Evolutionary conservation across 192 early-diverging fungal genomes (phyloP), one percentile per base, ranked within the genome.

Genomic region (Umbelopsis sp.): DNA sequence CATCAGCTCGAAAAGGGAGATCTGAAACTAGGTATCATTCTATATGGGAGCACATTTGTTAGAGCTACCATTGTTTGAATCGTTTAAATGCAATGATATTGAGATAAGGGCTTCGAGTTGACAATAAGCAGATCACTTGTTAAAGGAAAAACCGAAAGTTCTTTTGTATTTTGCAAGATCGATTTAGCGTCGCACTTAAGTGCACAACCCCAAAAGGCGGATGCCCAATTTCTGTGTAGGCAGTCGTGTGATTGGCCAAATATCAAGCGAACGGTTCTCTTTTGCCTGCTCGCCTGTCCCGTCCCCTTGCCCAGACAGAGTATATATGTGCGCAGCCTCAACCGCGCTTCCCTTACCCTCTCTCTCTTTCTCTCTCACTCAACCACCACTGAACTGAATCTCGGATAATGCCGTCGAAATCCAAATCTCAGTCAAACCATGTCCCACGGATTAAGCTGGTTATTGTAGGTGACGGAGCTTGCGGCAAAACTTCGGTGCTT

Each of bases 401-500:
- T 62, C 56, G 56, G 56, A 10, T 34, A 62, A 62, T 62, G 56
- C 34, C 56, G 31, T 32, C 56, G 16, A 62, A 22, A 62, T 20
- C 31, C 4, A 62, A 62, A 62, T 11, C 12, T n/a, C 56, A 62
- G 29, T 34, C 10, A 26, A 31, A 62, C 29, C 26, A 34, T 17
- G 31, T 62, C 20, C 56, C 56, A 32, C 56, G 56, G 17, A 26
- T 62, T 26, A 75, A 75, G 45, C 21, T 75, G 1, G 74, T 75
- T 29, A 70, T 75, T 54, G 70, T 77, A 17, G 91, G 91, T 6
- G 91, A 93, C 74, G 91, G 91, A 74, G 89, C 89, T 66, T 91
- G 91, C 72, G 91, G 92, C 31, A 93, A 93, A 75, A 93, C 91
- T 11, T 90, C 84, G 26, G 75, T 92, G 50, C 81, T 92, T 26